Conservation (phyloP, 441 rosid genomes). For the Populus hybrid region DNA sequence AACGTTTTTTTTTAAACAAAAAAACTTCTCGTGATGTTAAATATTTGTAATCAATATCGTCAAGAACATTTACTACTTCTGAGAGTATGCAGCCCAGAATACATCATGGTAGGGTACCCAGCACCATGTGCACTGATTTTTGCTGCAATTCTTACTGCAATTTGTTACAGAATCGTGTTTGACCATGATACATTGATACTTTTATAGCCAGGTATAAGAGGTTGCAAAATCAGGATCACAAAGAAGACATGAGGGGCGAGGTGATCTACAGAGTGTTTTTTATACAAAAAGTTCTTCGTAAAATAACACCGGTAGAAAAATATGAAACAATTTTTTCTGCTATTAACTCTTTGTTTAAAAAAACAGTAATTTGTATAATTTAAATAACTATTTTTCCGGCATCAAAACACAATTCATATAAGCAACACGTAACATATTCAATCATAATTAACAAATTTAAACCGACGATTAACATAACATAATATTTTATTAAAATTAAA, state of each 20-base stretch:
- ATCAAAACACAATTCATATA: too few relatives aligned
- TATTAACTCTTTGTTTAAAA: too few relatives aligned
- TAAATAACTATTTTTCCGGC: rapidly evolving
- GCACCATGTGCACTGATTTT: background rate
- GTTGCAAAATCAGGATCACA: background rate
- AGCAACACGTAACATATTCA: too few relatives aligned
- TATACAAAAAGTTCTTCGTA: too few relatives aligned
- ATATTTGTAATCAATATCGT: background rate
- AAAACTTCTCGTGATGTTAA: background rate
- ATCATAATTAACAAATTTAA: too few relatives aligned
- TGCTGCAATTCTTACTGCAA: background rate
- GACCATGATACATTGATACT: background rate
- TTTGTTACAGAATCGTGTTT: background rate
- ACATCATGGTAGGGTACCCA: background rate
- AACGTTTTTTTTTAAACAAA: background rate
- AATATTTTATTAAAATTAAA: too few relatives aligned
- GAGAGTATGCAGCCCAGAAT: background rate
- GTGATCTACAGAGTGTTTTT: too few relatives aligned
- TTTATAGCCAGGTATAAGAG: background rate
- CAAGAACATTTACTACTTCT: background rate
- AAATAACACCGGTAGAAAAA: too few relatives aligned
- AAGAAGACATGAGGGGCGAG: background rate
- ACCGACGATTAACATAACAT: too few relatives aligned
- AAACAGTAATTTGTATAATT: too few relatives aligned
- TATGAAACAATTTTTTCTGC: too few relatives aligned